Base-by-base conservation (phyloP, 2,329 filamentous ascomycete species). In the Mycosphaerelloides madeirae region DNA sequence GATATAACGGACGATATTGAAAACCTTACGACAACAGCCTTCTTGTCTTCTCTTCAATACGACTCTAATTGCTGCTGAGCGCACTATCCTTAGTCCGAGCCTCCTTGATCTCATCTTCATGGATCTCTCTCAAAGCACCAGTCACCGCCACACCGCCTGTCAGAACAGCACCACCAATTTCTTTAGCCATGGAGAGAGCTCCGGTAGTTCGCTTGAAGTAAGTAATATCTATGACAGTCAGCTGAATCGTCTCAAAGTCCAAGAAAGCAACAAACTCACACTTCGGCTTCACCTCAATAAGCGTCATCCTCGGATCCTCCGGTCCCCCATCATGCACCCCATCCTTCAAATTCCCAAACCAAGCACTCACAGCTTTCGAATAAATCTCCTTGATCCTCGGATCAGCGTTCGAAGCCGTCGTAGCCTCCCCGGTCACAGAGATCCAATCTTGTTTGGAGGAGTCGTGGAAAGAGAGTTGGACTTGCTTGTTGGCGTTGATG, bases 261-360 rank as follows among this genome's bases (percentile, higher is more conserved):
- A 19, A 4, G 15, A 28, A 6, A n/a, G 16, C 16, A n/a, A 14
- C 9, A 18, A 33, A 58, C 59, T 38, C 36, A 60, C 59, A 63
- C 46, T 61, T 63, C 9, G 60, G 47, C 55, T 58, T 56, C 28
- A 65, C 53, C 57, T 70, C 67, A 33, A 71, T 69, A 35, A 71
- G 46, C 31, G 54, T 58, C 70, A 75, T 74, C 4, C 73, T 55
- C 12, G 73, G 73, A 51, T 76, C 73, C 14, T 72, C 66, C 0
- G 68, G 58, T 1, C 61, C 65, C 6, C 70, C 73, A 45, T 65
- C 65, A 45, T 76, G 72, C 31, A 68, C 68, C 7, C 72, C 72
- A 55, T 76, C 73, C 1, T 69, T 69, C 12, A 76, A 49, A 48
- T 76, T 72, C 3, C 73, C 73, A 43, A 76, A 75, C 73, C 73